Base-by-base conservation (phyloP, 108 stramenopile species). In the Seminavis robusta region DNA sequence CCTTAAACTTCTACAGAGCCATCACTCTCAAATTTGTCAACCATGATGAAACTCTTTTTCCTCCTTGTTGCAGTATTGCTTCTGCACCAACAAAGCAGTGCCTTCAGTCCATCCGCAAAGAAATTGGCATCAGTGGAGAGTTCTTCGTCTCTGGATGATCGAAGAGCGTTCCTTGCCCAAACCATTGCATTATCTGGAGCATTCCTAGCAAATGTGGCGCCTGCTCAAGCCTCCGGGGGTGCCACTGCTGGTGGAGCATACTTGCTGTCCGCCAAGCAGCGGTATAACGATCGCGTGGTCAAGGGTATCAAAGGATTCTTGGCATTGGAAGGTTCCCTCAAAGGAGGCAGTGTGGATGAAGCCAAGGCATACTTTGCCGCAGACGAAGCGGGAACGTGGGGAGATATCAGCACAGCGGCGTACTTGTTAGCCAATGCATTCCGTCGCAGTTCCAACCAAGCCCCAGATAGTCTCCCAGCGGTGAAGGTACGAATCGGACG, bases 201-300 rank as follows among this genome's bases (percentile, higher is more conserved):
- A n/a, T n/a, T n/a, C n/a, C n/a, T n/a, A n/a, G n/a, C n/a, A n/a
- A n/a, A n/a, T n/a, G n/a, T n/a, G n/a, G n/a, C n/a, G n/a, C 57
- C 52, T 25, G 83, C 71, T 5, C 9, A 60, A 37, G 90, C 86
- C 9, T 83, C 81, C 34, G 90, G 90, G 21, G 90, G 90, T 29
- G 86, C 90, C 8, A 92, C 90, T 3, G 90, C 86, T 32, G 86
- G 86, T 33, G 90, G 90, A 11, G 90, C 70, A 3, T 92, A 92
- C 51, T 56, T 92, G 42, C 79, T 92, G 23, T 86, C 76, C 31
- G 90, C 90, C 25, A 92, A 92, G 41, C 86, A 88, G 56, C 76
- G 90, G 13, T 92, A 92, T 73, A 88, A 92, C 64, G 75, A 88
- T 44, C 82, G 90, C 4, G 90, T 92, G 33, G 69, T 63, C 25